A percentile compares a stretch with the other conserved stretches of the same genome.
Evolutionary conservation across 805 yeast genomes (phyloP).

Genomic region (Lipomyces chichibuensis): DNA sequence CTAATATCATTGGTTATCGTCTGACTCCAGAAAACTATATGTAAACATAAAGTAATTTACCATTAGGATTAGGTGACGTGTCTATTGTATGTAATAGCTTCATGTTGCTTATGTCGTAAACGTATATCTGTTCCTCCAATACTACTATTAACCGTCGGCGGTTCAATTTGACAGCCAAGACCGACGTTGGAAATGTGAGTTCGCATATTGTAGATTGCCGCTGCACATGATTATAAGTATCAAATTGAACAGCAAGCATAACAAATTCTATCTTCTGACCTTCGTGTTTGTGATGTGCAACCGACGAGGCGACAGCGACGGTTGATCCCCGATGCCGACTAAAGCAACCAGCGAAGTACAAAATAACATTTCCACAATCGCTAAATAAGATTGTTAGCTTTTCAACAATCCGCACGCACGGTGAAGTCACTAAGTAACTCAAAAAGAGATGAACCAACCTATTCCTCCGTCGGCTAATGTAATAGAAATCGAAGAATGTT

Average conservation of each 20-base stretch:
- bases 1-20: conserved; percentile 25
- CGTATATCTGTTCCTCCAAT: conserved; percentile 75
- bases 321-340: conserved; percentile 76
- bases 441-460: conserved; percentile 36
- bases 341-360: conserved; percentile 83
- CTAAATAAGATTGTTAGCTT: conserved; percentile 13
- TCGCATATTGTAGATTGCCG: conserved; percentile 79
- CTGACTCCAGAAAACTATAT: not conserved
- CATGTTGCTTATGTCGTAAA: conserved; percentile 91
- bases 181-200: conserved; percentile 76
- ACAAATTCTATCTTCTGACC: conserved; percentile 26
- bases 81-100: conserved; percentile 74
- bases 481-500: conserved; percentile 7
- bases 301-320: conserved; percentile 68
- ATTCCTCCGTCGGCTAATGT: conserved; percentile 46
- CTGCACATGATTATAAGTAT: conserved; percentile 38
- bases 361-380: conserved; percentile 84
- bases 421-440: not conserved
- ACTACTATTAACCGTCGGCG: conserved; percentile 79
- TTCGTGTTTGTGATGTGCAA: conserved; percentile 83
- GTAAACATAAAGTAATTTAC: conserved; percentile 27
- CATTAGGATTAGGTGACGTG: conserved; percentile 52
- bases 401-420: not conserved
- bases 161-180: conserved; percentile 74
- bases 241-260: not conserved